Conservation (phyloP, 2,329 filamentous ascomycete species). For the Pyrenochaeta sp. region DNA sequence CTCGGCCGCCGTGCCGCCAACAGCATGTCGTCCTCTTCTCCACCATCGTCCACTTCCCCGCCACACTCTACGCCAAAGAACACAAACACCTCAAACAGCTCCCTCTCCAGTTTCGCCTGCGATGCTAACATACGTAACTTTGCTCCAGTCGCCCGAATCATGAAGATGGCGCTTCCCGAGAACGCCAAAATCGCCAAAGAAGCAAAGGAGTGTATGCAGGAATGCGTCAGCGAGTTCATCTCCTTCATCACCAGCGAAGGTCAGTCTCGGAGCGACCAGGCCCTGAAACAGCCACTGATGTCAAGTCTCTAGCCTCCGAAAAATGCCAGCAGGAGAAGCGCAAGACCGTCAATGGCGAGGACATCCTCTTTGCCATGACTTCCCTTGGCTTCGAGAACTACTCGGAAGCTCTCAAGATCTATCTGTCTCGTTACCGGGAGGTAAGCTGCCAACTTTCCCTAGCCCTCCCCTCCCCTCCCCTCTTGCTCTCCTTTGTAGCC, state of each 20-base stretch:
- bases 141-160: constrained; percentile 96
- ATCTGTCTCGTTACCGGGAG: constrained; percentile 96
- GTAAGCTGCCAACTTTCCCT: constrained; percentile 66
- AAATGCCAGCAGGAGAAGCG: constrained; percentile 99
- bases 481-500: constrained; percentile 45
- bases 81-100: too few species aligned
- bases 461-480: constrained; percentile 22
- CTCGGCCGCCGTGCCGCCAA: constrained; percentile 50
- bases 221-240: constrained; percentile 99
- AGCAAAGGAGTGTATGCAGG: constrained; percentile 99
- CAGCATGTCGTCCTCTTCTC: constrained; percentile 55
- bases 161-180: constrained; percentile 96
- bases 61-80: constrained; percentile 36
- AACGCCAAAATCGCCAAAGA: constrained; percentile 99
- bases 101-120: constrained; percentile 56
- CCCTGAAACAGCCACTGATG: constrained; percentile 21
- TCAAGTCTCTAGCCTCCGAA: constrained; percentile 75
- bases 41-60: constrained; percentile 46
- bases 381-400: constrained; percentile 99
- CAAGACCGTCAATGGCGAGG: constrained; percentile 98
- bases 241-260: constrained; percentile 99
- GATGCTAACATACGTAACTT: constrained; percentile 96
- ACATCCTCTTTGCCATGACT: constrained; percentile 98
- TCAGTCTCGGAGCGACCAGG: constrained; percentile 56
- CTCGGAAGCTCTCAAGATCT: constrained; percentile 96